A percentile compares a stretch with the other conserved stretches of the same genome.
These are phyloP conservation scores for Penicillium antarcticum DNA, from an alignment of 495 filamentous ascomycete genomes.

Conservation along the genomic window DNA sequence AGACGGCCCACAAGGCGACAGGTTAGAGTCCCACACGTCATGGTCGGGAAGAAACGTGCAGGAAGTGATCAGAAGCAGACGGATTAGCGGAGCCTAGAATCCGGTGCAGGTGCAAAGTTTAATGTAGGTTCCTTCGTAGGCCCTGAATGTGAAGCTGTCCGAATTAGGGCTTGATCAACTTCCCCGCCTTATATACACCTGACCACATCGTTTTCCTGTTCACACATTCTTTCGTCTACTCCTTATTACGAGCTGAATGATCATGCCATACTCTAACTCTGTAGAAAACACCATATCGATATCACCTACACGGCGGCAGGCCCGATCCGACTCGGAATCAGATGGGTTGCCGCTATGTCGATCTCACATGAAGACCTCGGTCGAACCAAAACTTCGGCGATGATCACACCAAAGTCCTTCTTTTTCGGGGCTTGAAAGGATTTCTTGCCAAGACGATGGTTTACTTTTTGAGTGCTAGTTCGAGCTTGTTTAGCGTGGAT, in stretches of 20 bases:
- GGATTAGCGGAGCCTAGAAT: background rate
- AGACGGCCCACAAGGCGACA: conserved; percentile 1
- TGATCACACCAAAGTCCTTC: background rate
- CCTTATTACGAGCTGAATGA: background rate
- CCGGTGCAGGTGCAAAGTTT: background rate
- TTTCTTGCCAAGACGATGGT: background rate
- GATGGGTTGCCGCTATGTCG: conserved; percentile 3
- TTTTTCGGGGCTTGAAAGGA: background rate
- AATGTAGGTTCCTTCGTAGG: background rate
- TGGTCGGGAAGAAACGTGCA: background rate
- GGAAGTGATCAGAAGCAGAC: background rate
- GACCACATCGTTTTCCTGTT: background rate
- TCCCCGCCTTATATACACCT: conserved; percentile 3
- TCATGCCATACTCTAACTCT: background rate
- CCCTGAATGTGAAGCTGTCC: background rate
- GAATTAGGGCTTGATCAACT: conserved; percentile 7
- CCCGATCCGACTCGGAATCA: background rate
- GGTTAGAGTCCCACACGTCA: background rate
- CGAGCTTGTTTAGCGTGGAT: background rate
- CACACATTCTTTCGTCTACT: too few species aligned
- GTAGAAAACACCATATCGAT: background rate
- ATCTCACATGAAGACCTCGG: conserved; percentile 11
- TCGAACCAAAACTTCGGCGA: background rate
- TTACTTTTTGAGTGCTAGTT: background rate
- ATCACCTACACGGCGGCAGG: background rate